Percentiles rank a stretch among this genome's conserved stretches.
These are phyloP conservation scores for Mycosphaerelloides madeirae DNA, from an alignment of 2,329 filamentous ascomycete species.

Conservation along the genomic window DNA sequence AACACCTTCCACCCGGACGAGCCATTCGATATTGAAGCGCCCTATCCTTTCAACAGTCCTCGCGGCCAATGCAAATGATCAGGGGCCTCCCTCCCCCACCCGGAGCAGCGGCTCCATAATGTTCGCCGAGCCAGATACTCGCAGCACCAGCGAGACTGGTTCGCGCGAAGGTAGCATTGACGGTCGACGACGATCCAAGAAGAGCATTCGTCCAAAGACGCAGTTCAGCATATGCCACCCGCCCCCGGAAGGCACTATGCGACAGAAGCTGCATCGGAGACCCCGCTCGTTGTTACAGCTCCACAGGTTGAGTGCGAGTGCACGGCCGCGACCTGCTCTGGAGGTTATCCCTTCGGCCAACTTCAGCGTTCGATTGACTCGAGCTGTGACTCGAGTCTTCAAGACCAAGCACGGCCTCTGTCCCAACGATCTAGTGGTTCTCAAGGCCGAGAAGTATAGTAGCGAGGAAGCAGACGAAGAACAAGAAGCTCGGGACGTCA, in stretches of 20 bases:
- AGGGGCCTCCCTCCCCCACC: constrained; percentile 23
- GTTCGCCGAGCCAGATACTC: constrained; percentile 32
- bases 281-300: constrained; percentile 68
- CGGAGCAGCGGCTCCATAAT: constrained; percentile 27
- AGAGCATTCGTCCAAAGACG: constrained; percentile 50
- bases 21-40: constrained; percentile 6
- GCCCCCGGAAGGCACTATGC: constrained; percentile 52
- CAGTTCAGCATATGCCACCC: constrained; percentile 65
- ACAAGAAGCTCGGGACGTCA: constrained; percentile 50
- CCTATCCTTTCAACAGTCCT: constrained; percentile 20
- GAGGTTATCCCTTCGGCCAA: constrained; percentile 62
- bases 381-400: constrained; percentile 61
- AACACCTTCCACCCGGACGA: not conserved
- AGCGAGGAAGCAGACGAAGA: constrained; percentile 49
- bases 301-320: constrained; percentile 58
- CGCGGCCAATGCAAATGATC: constrained; percentile 5
- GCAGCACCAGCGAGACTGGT: constrained; percentile 25
- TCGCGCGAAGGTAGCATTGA: constrained; percentile 32
- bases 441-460: constrained; percentile 65
- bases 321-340: constrained; percentile 62
- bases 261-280: constrained; percentile 60
- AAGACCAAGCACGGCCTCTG: constrained; percentile 60
- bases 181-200: constrained; percentile 23
- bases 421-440: constrained; percentile 64
- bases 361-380: constrained; percentile 56